Conservation (phyloP, 805 yeast species). For the Candida verbasci region DNA sequence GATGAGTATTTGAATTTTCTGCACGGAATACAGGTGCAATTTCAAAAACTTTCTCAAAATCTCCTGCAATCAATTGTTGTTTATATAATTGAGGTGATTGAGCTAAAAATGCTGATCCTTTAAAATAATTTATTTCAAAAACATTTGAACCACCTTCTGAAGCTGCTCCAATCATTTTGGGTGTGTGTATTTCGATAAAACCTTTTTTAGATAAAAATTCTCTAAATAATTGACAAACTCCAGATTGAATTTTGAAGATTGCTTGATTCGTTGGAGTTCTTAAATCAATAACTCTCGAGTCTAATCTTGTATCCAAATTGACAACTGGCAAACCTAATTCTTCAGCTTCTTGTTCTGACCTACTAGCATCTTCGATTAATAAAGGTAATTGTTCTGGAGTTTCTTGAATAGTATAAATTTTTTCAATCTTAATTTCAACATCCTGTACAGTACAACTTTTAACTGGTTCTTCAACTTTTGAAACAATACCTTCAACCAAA, state of each 20-base stretch:
- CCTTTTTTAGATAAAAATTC: conserved; percentile 68
- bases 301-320: conserved; percentile 93
- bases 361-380: conserved; percentile 91
- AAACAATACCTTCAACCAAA: conserved; percentile 79
- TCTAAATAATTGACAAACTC: conserved; percentile 82
- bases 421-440: conserved; percentile 74
- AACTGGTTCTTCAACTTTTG: conserved; percentile 79
- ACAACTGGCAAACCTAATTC: conserved; percentile 89
- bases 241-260: conserved; percentile 89
- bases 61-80: conserved; percentile 97
- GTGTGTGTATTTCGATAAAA: conserved; percentile 93
- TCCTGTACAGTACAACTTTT: conserved; percentile 90
- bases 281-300: conserved; percentile 90
- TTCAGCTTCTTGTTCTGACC: conserved; percentile 93
- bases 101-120: conserved; percentile 88
- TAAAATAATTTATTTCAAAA: conserved; percentile 89
- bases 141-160: conserved; percentile 98
- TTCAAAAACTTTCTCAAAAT: conserved; percentile 94
- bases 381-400: conserved; percentile 93
- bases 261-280: conserved; percentile 98
- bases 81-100: conserved; percentile 98
- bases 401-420: conserved; percentile 73
- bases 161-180: conserved; percentile 91
- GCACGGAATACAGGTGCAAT: conserved; percentile 98
- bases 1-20: conserved; percentile 97